Evolutionary conservation across 306 rosid genomes (phyloP).

Genomic region (Trifolium repens): DNA sequence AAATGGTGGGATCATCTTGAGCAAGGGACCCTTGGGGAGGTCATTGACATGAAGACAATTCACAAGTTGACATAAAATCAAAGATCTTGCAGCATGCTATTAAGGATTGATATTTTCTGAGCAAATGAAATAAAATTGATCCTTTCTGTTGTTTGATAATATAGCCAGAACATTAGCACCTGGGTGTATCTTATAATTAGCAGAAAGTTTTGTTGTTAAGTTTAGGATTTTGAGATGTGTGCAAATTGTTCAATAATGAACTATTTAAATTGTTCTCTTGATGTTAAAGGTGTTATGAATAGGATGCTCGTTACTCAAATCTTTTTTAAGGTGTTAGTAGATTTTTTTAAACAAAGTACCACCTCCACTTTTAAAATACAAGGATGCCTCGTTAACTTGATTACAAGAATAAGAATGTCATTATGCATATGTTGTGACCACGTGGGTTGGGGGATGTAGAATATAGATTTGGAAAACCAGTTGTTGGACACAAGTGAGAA

Average conservation of each 20-base stretch:
- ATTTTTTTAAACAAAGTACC: too few relatives aligned
- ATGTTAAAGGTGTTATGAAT: neutral
- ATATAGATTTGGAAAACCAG: too few relatives aligned
- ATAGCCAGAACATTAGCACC: constrained; percentile 3
- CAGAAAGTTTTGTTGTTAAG: neutral
- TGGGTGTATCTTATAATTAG: constrained; percentile 23
- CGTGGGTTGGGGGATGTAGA: too few relatives aligned
- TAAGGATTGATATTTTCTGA: constrained; percentile 33
- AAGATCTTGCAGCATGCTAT: constrained; percentile 3
- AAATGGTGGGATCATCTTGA: constrained; percentile 98
- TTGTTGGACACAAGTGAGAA: too few relatives aligned
- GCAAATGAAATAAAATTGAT: constrained; percentile 52
- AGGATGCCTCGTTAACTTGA: too few relatives aligned
- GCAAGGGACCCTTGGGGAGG: constrained; percentile 70
- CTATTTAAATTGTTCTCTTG: neutral
- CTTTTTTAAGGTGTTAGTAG: too few relatives aligned
- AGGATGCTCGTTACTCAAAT: constrained; percentile 22
- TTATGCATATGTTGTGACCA: too few relatives aligned
- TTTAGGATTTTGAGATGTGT: constrained; percentile 16
- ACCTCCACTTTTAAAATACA: too few relatives aligned
- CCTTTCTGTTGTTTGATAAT: constrained; percentile 20
- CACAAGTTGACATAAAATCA: constrained; percentile 68
- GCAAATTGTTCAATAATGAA: constrained; percentile 9
- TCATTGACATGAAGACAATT: constrained; percentile 86
- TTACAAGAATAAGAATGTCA: too few relatives aligned